These are phyloP conservation scores for Penicillium sp. DNA, from an alignment of 2,329 filamentous ascomycete genomes.

Conservation along the genomic window DNA sequence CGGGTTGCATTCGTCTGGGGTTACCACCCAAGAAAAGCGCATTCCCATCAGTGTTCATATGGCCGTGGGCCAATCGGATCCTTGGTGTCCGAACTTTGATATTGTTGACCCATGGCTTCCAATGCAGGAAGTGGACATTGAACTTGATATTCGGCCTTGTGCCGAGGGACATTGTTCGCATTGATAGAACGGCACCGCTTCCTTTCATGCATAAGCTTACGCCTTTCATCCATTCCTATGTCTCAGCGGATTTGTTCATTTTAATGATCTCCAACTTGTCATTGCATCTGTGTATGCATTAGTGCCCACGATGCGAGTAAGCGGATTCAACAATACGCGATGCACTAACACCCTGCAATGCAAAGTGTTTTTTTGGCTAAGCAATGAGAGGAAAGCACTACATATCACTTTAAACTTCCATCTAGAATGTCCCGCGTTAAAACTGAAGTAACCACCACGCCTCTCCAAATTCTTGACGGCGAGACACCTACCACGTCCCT, in stretches of 20 bases:
- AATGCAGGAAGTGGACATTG: constrained; percentile 52
- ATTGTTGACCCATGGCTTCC: constrained; percentile 42
- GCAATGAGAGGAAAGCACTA: too few species aligned
- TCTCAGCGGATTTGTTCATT: background rate
- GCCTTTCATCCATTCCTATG: background rate
- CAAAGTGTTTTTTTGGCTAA: too few species aligned
- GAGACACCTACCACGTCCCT: too few species aligned
- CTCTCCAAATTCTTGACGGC: too few species aligned
- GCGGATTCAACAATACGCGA: too few species aligned
- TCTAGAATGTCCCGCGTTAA: too few species aligned
- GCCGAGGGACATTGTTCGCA: constrained; percentile 44
- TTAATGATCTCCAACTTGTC: background rate
- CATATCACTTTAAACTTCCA: too few species aligned
- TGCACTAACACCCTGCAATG: too few species aligned
- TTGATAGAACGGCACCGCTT: background rate
- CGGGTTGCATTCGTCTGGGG: background rate
- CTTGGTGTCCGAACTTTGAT: constrained; percentile 17
- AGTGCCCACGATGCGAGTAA: too few species aligned
- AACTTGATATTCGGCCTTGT: constrained; percentile 50
- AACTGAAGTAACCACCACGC: too few species aligned
- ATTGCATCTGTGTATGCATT: background rate
- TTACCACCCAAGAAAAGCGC: constrained; percentile 6
- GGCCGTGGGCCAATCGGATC: constrained; percentile 25
- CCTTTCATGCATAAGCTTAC: background rate
- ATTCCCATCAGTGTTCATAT: constrained; percentile 20